Base-by-base conservation (phyloP, 805 yeast genomes). In the Wickerhamiella shivajii region DNA sequence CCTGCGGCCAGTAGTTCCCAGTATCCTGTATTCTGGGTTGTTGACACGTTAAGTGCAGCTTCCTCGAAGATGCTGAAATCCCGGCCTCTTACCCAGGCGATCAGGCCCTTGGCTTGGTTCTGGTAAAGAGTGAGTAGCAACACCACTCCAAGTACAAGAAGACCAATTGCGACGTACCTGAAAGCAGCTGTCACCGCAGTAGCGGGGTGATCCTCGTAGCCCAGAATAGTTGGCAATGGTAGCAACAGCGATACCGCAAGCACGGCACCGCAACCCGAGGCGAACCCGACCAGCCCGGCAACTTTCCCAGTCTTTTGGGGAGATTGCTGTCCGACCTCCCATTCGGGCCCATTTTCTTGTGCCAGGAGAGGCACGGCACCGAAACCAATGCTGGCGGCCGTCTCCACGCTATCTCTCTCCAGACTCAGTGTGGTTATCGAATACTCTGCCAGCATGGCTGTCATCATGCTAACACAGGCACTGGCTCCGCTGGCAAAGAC, bases 231-330 rank as follows among this genome's bases (percentile, higher is more conserved):
- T 0, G 83, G 81, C 14, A 76, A 51, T 10, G 80, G 66, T 14
- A 76, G 51, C 26, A 71, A 63, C 25, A 63, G 51, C 1, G 66
- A 47, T 1, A 74, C 80, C 0, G 80, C 63, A 39, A 72, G 66
- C 1, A 76, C 63, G 2, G 83, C 84, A 31, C 84, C 84, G 12
- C 70, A 47, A 0, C 83, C 83, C 12, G 77, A 62, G 31, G 66
- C 56, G 11, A 71, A 50, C 2, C 85, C 85, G 27, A 76, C 63
- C 15, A 73, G 46, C 0, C 81, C 75, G 0, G 77, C 64, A 34
- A 64, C 57, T 40, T 64, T 66, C 2, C 81, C 83, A 41, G 34
- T 31, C 10, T 31, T 31, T 4, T 24, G 18, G 12, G 34, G 34
- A 6, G 34, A 15, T 15, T 31, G 19, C 5, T 20, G 18, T 5